A percentile compares a stretch with the other conserved stretches of the same genome.
These are phyloP conservation scores for Aspergillus hortae DNA, from an alignment of 2,329 filamentous ascomycete genomes.

Conservation along the genomic window DNA sequence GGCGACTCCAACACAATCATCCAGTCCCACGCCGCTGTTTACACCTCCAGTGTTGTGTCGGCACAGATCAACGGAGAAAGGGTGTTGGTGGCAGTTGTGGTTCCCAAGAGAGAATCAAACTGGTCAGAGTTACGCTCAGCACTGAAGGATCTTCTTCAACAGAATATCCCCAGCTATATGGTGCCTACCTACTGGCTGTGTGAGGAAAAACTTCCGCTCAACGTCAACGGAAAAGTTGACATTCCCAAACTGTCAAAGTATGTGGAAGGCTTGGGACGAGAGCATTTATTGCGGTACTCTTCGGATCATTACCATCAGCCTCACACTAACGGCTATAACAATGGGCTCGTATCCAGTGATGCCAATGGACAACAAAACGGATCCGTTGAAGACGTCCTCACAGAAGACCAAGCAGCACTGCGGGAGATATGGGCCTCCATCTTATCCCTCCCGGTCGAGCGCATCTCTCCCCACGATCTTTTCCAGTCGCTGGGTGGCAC, in stretches of 20 bases:
- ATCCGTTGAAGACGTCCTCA: conserved; percentile 1
- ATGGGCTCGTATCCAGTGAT: not conserved
- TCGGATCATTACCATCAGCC: not conserved
- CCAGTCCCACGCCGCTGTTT: not conserved
- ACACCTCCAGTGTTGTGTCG: conserved; percentile 3
- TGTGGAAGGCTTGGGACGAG: conserved; percentile 1
- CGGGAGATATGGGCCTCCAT: conserved; percentile 7
- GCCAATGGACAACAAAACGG: not conserved
- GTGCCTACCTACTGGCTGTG: conserved; percentile 8
- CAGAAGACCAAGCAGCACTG: conserved; percentile 1
- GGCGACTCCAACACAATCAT: conserved; percentile 24
- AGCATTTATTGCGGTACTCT: not conserved
- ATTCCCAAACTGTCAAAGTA: conserved; percentile 2
- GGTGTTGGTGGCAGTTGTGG: conserved; percentile 8
- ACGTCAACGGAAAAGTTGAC: conserved; percentile 9
- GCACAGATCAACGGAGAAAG: conserved; percentile 4
- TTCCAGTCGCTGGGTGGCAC: conserved; percentile 12
- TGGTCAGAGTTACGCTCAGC: conserved; percentile 4
- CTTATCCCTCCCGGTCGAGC: conserved; percentile 3
- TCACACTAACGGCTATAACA: not conserved
- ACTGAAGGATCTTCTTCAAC: not conserved
- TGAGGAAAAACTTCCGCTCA: conserved; percentile 4
- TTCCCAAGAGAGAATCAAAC: not conserved
- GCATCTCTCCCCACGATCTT: conserved; percentile 3
- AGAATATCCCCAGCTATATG: conserved; percentile 9